These are phyloP conservation scores for Bathelium albidoporum DNA, from an alignment of 495 filamentous ascomycete species.

Conservation along the genomic window DNA sequence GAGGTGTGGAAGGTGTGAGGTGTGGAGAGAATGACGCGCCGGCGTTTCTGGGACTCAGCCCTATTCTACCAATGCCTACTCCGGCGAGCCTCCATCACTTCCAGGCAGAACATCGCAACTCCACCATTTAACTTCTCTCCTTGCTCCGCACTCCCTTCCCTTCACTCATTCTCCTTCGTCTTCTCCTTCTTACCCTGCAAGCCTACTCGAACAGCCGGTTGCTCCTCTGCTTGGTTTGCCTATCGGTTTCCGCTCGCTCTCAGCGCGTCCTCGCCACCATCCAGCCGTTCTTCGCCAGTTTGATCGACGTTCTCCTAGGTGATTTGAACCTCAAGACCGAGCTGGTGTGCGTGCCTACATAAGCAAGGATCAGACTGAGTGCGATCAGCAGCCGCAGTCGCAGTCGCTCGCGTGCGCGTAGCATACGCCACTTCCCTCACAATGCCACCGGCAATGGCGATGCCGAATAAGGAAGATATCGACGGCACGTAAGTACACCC, in stretches of 20 bases:
- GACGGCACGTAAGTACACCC: slow-evolving; percentile 12
- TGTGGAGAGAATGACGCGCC: no score
- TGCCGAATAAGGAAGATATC: slow-evolving; percentile 23
- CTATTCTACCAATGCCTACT: no score
- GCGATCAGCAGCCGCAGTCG: no score
- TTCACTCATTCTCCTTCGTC: not conserved
- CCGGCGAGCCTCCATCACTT: not conserved
- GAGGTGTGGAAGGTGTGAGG: no score
- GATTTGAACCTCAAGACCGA: not conserved
- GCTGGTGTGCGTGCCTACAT: no score
- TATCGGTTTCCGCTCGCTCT: not conserved
- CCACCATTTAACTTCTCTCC: not conserved
- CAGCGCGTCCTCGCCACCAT: not conserved
- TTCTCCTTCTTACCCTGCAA: not conserved
- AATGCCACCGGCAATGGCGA: slow-evolving; percentile 9
- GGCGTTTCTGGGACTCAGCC: no score
- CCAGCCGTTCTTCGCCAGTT: not conserved
- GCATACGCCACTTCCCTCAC: not conserved
- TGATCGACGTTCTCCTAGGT: not conserved
- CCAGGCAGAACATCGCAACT: not conserved
- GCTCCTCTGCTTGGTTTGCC: not conserved
- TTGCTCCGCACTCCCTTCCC: not conserved
- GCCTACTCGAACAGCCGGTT: not conserved
- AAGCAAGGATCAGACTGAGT: no score
- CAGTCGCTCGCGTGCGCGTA: not conserved